Evolutionary conservation across 129 eudicot species (phyloP), one percentile per base, ranked within the genome.

Genomic region (Flaveria bidentis): DNA sequence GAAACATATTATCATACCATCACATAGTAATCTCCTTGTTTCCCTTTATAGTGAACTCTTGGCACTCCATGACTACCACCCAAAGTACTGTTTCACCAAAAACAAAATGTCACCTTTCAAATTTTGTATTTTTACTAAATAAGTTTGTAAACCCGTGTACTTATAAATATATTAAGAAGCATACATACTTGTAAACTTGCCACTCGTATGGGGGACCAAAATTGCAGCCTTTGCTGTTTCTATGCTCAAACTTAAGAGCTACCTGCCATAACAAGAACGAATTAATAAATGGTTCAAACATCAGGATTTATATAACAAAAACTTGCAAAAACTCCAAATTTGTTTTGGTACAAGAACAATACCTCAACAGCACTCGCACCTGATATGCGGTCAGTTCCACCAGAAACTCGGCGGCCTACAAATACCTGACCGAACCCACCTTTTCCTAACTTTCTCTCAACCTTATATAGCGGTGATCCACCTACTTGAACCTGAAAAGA

Each of bases 61-160:
- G 97, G 97, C 51, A 91, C 94, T 51, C 97, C 97, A 77, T 91
- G 90, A 78, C 89, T 91, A n/a, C 97, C 97, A 64, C 97, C 97
- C 49, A 91, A 82, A 41, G 97, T 84, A 74, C 97, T 91, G 87
- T 76, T 78, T 26, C 64, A 72, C 75, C 79, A 66, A 67, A 39
- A 41, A 39, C 49, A 67, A 30, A 18, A 46, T 12, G 26, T 20
- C 46, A 80, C 12, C 7, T 16, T 72, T 17, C 3, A 16, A 65
- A 17, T 72, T 16, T 33, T 10, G 8, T 36, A 4, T 36, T 36
- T 4, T 36, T 5, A 5, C 0, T 5, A 67, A 49, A 73, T 55
- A 61, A 20, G 16, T 30, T 23, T 16, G 45, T 71, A 11, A 45
- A 67, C 3, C 30, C 16, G 52, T 72, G 61, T 11, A 73, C 15